Evolutionary conservation across 805 yeast species (phyloP).

Genomic region (Ogataea pilisensis): DNA sequence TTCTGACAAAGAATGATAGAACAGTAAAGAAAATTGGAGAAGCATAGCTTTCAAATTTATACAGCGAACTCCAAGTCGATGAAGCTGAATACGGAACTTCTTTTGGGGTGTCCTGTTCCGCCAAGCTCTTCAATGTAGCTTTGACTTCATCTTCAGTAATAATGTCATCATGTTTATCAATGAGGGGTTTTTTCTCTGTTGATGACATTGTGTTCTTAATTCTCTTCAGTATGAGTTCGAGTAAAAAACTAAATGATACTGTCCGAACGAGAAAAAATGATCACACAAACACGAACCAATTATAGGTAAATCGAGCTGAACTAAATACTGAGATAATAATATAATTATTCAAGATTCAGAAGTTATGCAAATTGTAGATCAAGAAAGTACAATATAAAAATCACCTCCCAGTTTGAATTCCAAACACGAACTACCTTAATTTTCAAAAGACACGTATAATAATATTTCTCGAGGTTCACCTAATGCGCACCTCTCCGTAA

Average conservation of each 20-base stretch:
- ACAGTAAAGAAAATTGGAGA: constrained; percentile 65
- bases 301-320: neutral
- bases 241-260: no score
- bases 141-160: constrained; percentile 30
- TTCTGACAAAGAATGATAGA: constrained; percentile 67
- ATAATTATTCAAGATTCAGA: no score
- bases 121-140: constrained; percentile 27
- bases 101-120: constrained; percentile 15
- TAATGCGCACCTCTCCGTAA: neutral
- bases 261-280: no score
- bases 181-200: constrained; percentile 1
- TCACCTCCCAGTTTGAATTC: neutral
- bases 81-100: constrained; percentile 2
- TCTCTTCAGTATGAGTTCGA: neutral
- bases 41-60: constrained; percentile 29
- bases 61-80: constrained; percentile 8
- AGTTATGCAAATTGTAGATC: no score
- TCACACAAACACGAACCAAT: neutral
- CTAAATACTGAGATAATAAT: neutral
- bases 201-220: neutral
- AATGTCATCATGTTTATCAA: neutral
- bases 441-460: neutral
- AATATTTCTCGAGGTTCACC: no score
- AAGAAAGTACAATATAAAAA: no score
- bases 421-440: neutral